These are phyloP conservation scores for Cytospora chrysosperma DNA, from an alignment of 2,329 filamentous ascomycete genomes.

Conservation along the genomic window DNA sequence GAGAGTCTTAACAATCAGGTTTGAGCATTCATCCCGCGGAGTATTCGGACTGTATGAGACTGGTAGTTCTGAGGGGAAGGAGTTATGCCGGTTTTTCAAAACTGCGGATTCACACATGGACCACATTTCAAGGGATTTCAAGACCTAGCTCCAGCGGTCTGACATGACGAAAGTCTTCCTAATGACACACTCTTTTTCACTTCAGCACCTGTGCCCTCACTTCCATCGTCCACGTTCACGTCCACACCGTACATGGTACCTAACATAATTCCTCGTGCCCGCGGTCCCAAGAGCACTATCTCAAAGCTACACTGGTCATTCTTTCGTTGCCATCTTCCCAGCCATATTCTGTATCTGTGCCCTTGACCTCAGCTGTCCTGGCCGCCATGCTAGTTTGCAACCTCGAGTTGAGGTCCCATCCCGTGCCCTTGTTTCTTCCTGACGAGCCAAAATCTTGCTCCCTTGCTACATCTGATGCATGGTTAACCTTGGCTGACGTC, in stretches of 20 bases:
- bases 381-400: not conserved
- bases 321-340: not conserved
- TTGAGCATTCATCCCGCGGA: slow-evolving; percentile 20
- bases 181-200: slow-evolving; percentile 25
- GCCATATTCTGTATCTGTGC: not conserved
- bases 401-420: slow-evolving; percentile 2
- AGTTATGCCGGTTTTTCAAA: slow-evolving; percentile 20
- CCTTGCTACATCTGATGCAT: not conserved
- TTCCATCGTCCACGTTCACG: slow-evolving; percentile 5
- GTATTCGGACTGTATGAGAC: slow-evolving; percentile 11
- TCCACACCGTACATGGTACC: not conserved
- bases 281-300: not conserved
- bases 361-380: not conserved
- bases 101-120: slow-evolving; percentile 15
- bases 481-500: not conserved
- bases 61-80: slow-evolving; percentile 17
- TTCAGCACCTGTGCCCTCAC: slow-evolving; percentile 15
- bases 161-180: slow-evolving; percentile 18
- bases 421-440: not conserved
- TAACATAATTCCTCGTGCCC: not conserved
- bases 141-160: slow-evolving; percentile 19
- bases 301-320: not conserved
- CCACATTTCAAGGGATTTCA: slow-evolving; percentile 10
- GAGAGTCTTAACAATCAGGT: slow-evolving; percentile 14
- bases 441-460: not conserved